Evolutionary conservation across 768 basidiomycete genomes (phyloP).

Genomic region (Pulveroboletus sp.): DNA sequence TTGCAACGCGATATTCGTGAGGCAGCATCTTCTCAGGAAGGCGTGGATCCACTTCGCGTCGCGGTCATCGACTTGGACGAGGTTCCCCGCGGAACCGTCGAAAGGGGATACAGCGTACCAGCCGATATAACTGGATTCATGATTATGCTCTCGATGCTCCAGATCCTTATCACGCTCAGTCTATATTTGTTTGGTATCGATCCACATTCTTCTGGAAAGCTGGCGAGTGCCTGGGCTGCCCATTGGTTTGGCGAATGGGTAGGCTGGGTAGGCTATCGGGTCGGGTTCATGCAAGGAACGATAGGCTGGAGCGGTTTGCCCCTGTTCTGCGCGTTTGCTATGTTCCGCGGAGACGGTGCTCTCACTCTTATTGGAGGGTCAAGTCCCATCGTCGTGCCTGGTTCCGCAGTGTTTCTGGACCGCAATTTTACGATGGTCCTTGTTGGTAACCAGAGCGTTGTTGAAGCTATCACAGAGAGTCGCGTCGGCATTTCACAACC

Average conservation of each 20-base stretch:
- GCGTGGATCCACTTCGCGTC: neutral
- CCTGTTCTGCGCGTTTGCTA: neutral
- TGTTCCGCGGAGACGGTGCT: neutral
- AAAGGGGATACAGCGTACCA: slow-evolving; percentile 1
- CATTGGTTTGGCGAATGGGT: neutral
- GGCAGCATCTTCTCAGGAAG: neutral
- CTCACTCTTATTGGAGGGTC: slow-evolving; percentile 4
- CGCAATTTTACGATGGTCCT: neutral
- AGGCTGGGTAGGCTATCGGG: neutral
- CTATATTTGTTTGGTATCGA: neutral
- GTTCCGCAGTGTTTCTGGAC: slow-evolving; percentile 4
- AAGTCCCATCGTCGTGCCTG: neutral
- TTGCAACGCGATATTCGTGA: neutral
- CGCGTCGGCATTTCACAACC: neutral
- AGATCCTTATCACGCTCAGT: neutral
- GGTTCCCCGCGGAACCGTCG: neutral
- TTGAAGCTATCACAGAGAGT: slow-evolving; percentile 5
- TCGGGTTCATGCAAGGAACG: neutral
- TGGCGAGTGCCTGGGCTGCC: neutral
- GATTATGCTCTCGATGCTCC: neutral
- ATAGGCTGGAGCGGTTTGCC: neutral
- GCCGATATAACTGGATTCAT: neutral
- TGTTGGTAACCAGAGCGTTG: neutral
- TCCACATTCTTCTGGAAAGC: no score
- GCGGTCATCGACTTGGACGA: slow-evolving; percentile 4